Base-by-base conservation (phyloP, 192 early-diverging fungal genomes). In the Backusella morwellensis region DNA sequence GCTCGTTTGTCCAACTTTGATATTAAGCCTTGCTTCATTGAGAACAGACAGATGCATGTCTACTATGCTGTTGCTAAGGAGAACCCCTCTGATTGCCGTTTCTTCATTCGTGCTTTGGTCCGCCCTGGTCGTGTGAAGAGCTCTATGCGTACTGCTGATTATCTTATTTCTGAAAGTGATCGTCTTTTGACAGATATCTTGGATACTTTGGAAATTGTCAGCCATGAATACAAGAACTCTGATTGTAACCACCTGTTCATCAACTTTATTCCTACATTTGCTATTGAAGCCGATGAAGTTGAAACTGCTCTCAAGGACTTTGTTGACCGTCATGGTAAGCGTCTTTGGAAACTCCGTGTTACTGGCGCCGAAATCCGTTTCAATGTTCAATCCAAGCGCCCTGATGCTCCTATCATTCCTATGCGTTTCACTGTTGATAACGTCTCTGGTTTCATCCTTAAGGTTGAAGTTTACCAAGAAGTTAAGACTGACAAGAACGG, bases 241-340 rank as follows among this genome's bases (percentile, higher is more conserved):
- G 98, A 99, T 85, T 97, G 97, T 89, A 99, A 99, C 86, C 98
- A 99, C 78, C 83, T 98, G 82, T 97, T 98, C 80, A 95, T 99
- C 85, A 98, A 97, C 92, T 98, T 98, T 80, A 92, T 99, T 81
- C 97, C 97, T 19, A 97, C 93, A 41, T 98, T 98, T 88, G 90
- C 93, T 70, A 84, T 99, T 79, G 94, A 97, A 77, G 86, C 92
- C 7, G 86, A 91, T 75, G 91, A 93, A 76, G 92, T 97, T 72
- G 94, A 97, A 82, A 81, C 87, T 41, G 93, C 93, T 19, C 87
- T 98, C 70, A 93, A 91, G 79, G 94, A 94, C 15, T 93, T 99
- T 82, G 88, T 98, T 44, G 94, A 97, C 75, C 90, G 97, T 69
- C 97, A 99, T 76, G 95, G 96, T 69, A 96, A 95, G 85, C 91